Conservation (phyloP, 2,329 filamentous ascomycete species). For the Colletotrichum tanaceti region DNA sequence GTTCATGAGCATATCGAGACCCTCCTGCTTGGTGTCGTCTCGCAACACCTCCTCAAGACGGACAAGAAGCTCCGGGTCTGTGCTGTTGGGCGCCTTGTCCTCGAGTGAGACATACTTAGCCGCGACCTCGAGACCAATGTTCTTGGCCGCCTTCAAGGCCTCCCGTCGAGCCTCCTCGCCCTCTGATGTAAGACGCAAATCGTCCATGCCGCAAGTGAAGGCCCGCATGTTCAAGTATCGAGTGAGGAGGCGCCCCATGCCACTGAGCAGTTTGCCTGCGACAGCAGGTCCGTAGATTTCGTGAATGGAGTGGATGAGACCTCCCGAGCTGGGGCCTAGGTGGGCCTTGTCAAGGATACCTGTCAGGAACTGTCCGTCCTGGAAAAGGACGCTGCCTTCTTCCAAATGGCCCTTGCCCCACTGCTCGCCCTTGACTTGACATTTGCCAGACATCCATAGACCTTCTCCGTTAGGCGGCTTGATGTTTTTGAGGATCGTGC, state of each 20-base stretch:
- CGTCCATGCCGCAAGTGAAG: slow-evolving; percentile 97
- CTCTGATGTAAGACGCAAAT: slow-evolving; percentile 83
- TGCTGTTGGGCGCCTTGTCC: slow-evolving; percentile 68
- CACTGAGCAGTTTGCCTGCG: slow-evolving; percentile 88
- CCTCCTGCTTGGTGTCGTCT: slow-evolving; percentile 90
- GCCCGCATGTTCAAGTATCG: slow-evolving; percentile 92
- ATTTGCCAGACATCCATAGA: slow-evolving; percentile 82
- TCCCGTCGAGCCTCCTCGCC: slow-evolving; percentile 79
- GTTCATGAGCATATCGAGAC: slow-evolving; percentile 90
- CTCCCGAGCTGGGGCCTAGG: slow-evolving; percentile 86
- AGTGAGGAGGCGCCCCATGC: slow-evolving; percentile 88
- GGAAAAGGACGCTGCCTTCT: slow-evolving; percentile 84
- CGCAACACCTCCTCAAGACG: slow-evolving; percentile 90
- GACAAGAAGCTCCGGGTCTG: slow-evolving; percentile 77
- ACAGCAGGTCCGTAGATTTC: slow-evolving; percentile 90
- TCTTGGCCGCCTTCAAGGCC: slow-evolving; percentile 74
- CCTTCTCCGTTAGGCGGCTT: slow-evolving; percentile 80
- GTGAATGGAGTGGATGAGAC: slow-evolving; percentile 91
- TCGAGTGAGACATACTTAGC: slow-evolving; percentile 89
- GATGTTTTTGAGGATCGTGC: slow-evolving; percentile 92
- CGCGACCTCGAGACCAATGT: slow-evolving; percentile 82
- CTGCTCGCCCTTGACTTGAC: slow-evolving; percentile 79
- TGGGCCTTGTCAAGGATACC: slow-evolving; percentile 97
- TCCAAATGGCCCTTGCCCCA: slow-evolving; percentile 80
- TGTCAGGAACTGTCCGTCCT: slow-evolving; percentile 86